These are phyloP conservation scores for Neurospora sp. DNA, from an alignment of 495 filamentous ascomycete species.

Conservation along the genomic window DNA sequence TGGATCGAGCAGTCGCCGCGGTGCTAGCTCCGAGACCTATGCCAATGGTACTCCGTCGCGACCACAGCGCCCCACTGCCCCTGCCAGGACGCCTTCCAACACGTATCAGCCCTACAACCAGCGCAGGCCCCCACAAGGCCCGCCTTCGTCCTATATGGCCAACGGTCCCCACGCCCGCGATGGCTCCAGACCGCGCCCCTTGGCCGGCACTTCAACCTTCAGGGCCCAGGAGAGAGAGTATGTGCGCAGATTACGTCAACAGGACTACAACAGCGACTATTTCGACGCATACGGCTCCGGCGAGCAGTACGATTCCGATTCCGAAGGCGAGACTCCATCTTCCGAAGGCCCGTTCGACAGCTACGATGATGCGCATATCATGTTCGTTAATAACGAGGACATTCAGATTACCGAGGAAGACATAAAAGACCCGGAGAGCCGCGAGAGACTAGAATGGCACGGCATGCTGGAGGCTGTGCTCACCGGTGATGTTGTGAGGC, in stretches of 20 bases:
- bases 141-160: conserved; percentile 25
- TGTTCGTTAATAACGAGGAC: conserved; percentile 77
- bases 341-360: conserved; percentile 72
- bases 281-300: conserved; percentile 61
- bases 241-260: conserved; percentile 36
- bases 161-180: conserved; percentile 65
- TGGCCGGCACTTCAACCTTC: conserved; percentile 51
- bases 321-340: conserved; percentile 75
- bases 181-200: conserved; percentile 74
- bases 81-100: conserved; percentile 36
- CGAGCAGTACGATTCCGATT: conserved; percentile 68
- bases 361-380: conserved; percentile 86
- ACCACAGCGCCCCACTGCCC: conserved; percentile 25
- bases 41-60: conserved; percentile 18
- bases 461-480: conserved; percentile 92
- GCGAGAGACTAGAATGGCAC: conserved; percentile 94
- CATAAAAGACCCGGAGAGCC: conserved; percentile 74
- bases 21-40: conserved; percentile 9
- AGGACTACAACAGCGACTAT: conserved; percentile 61
- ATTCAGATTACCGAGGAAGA: conserved; percentile 83
- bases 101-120: conserved; percentile 38
- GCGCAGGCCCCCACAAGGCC: conserved; percentile 22
- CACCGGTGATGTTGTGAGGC: conserved; percentile 92
- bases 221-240: conserved; percentile 41
- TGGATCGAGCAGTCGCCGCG: conserved; percentile 23